Evolutionary conservation across 2,329 filamentous ascomycete species (phyloP), one percentile per base, ranked within the genome.

Genomic region (Sclerotinia spermophila): DNA sequence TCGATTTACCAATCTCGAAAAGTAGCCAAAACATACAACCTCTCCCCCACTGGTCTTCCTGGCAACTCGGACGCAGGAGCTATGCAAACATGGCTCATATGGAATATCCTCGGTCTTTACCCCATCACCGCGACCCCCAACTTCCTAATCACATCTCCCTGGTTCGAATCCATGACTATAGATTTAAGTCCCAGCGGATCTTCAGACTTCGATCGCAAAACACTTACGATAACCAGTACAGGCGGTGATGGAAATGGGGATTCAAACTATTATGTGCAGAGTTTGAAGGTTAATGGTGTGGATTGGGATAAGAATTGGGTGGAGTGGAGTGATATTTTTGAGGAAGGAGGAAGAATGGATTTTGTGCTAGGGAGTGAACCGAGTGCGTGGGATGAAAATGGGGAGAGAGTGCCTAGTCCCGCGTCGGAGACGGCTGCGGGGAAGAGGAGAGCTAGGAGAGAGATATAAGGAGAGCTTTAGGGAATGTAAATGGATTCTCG

Each of bases 91-190:
- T 91, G 89, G 86, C 79, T 90, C 7, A 79, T 90, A 21, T 67
- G 69, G 58, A 68, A 65, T 13, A 90, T 90, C 84, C 83, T 91
- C 38, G 89, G 89, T 2, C 80, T 91, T 48, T 91, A 90, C 74
- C 89, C 90, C 3, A 81, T 92, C 73, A 90, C 88, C 0, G 89
- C 88, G 0, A 89, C 92, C 79, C 87, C 88, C 0, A 89, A 86
- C 1, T 92, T 91, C 78, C 81, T 92, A 27, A 82, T 92, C 65
- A 86, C 85, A 2, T 87, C 86, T 13, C 89, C 89, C 0, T 90
- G 87, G 87, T 89, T 90, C 76, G 79, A 79, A 1, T 83, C 88
- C 55, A 81, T 91, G 71, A 87, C 82, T 0, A 86, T 92, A 40
- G 55, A 72, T 33, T 66, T 76, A 13, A 62, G 55, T 6, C 17